Conservation (phyloP, 352 stramenopile genomes). For the Peronosclerospora sorghi region DNA sequence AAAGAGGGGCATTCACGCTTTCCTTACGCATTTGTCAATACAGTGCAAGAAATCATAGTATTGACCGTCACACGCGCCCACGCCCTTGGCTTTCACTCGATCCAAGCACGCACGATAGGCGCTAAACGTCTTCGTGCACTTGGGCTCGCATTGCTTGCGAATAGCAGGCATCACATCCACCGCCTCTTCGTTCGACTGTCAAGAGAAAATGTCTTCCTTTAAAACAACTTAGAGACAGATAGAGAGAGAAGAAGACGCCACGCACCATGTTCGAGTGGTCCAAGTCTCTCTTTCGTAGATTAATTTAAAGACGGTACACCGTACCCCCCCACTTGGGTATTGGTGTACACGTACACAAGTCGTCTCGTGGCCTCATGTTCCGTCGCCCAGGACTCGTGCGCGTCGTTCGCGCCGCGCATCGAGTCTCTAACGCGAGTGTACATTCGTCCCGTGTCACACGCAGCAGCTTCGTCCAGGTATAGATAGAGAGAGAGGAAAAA, state of each 20-base stretch:
- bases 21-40: constrained; percentile 90
- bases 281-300: neutral
- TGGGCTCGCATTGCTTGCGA: constrained; percentile 86
- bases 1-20: neutral
- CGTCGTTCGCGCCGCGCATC: constrained; percentile 21
- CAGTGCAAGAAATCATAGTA: constrained; percentile 94
- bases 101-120: constrained; percentile 88
- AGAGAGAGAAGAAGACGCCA: neutral
- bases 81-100: constrained; percentile 85
- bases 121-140: constrained; percentile 77
- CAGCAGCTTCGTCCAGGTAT: constrained; percentile 32
- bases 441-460: constrained; percentile 36
- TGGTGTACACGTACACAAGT: neutral
- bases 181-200: constrained; percentile 75
- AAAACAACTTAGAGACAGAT: neutral
- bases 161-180: constrained; percentile 91
- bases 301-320: neutral
- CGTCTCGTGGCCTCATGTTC: neutral
- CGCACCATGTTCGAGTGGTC: constrained; percentile 11
- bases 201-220: neutral
- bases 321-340: neutral
- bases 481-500: neutral
- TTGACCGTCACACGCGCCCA: constrained; percentile 90
- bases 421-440: constrained; percentile 12
- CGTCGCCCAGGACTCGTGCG: constrained; percentile 17